These are phyloP conservation scores for Voacanga thouarsii DNA, from an alignment of 257 asterid species.

Conservation along the genomic window DNA sequence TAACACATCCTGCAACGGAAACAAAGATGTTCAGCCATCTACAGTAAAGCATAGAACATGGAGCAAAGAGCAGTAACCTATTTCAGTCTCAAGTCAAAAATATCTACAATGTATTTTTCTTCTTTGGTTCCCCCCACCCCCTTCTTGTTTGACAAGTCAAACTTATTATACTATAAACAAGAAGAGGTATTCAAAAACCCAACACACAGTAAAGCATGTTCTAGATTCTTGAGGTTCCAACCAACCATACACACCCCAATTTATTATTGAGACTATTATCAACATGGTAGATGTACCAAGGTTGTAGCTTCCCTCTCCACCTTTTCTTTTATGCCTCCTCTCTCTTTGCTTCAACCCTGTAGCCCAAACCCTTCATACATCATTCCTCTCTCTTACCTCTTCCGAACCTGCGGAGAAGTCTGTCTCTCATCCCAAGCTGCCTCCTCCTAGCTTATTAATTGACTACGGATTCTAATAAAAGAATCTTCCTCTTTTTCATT, in stretches of 20 bases:
- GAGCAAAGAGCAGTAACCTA: not conserved
- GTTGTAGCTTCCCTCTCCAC: not conserved
- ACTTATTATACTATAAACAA: too few species aligned
- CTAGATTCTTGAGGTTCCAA: not conserved
- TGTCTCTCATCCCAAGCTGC: not conserved
- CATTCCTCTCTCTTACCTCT: not conserved
- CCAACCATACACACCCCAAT: not conserved
- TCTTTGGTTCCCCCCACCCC: not conserved
- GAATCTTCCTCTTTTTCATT: not conserved
- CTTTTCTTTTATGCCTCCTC: not conserved
- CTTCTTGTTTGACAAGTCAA: too few species aligned
- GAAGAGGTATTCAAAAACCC: not conserved
- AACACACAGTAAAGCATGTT: too few species aligned
- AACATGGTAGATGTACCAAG: not conserved
- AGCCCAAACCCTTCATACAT: not conserved
- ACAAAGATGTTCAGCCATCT: not conserved
- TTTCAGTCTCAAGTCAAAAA: not conserved
- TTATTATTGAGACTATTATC: not conserved
- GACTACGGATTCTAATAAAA: not conserved
- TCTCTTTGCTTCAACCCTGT: not conserved
- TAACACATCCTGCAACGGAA: constrained; percentile 40
- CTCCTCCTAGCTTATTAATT: not conserved
- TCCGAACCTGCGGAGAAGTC: too few species aligned
- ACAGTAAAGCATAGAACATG: not conserved
- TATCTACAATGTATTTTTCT: not conserved